These are phyloP conservation scores for Gossypium herbaceum DNA, from an alignment of 345 rosid genomes.

Conservation along the genomic window DNA sequence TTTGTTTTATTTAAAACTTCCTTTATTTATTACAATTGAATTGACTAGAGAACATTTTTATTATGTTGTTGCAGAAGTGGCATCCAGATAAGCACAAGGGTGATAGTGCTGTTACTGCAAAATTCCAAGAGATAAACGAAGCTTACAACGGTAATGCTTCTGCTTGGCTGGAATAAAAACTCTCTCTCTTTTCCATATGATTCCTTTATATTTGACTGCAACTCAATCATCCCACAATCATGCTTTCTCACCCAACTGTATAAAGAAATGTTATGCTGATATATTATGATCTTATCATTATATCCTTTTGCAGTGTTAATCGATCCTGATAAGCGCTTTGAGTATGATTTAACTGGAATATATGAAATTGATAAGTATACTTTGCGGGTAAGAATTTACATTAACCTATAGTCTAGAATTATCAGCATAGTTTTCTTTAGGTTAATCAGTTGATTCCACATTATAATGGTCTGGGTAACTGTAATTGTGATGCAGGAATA, in stretches of 20 bases:
- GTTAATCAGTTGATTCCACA: slow-evolving; percentile 1
- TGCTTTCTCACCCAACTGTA: neutral
- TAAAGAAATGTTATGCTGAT: neutral
- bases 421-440: slow-evolving; percentile 5
- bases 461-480: slow-evolving; percentile 10
- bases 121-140: slow-evolving; percentile 79
- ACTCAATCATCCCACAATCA: neutral
- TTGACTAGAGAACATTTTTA: slow-evolving; percentile 13
- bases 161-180: slow-evolving; percentile 2
- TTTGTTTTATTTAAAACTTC: slow-evolving; percentile 8
- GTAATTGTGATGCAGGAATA: slow-evolving; percentile 51
- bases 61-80: slow-evolving; percentile 53
- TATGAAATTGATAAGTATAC: slow-evolving; percentile 76
- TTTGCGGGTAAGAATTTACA: slow-evolving; percentile 49
- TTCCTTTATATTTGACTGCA: neutral
- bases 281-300: slow-evolving; percentile 10
- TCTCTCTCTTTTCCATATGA: neutral
- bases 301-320: slow-evolving; percentile 52
- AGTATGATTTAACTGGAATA: slow-evolving; percentile 74
- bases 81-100: slow-evolving; percentile 87
- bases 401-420: slow-evolving; percentile 8
- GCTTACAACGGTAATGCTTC: slow-evolving; percentile 56
- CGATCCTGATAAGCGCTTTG: slow-evolving; percentile 70
- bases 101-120: slow-evolving; percentile 58
- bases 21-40: slow-evolving; percentile 2